A percentile compares a stretch with the other conserved stretches of the same genome.
Conservation (phyloP, 306 rosid species). For the Ziziphus jujuba region DNA sequence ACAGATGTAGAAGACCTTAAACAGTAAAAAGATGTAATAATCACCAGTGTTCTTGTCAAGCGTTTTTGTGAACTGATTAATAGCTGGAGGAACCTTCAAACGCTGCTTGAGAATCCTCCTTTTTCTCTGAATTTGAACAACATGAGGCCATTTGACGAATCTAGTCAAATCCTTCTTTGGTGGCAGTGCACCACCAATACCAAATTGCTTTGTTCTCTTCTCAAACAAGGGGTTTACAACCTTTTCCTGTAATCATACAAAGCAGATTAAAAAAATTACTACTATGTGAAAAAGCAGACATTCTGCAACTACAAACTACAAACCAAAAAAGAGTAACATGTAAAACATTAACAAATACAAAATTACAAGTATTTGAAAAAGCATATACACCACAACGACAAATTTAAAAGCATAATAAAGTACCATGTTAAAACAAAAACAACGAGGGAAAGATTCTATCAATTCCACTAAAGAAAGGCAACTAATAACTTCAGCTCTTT, state of each 20-base stretch:
- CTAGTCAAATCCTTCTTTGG: slow-evolving; percentile 62
- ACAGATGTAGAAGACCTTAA: no score
- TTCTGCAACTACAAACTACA: no score
- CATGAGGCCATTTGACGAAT: slow-evolving; percentile 67
- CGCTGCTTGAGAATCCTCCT: slow-evolving; percentile 67
- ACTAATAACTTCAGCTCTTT: no score
- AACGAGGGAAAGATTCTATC: no score
- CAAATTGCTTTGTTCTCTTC: slow-evolving; percentile 67
- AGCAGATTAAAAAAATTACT: neutral
- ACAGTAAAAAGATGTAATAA: no score
- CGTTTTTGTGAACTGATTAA: slow-evolving; percentile 65
- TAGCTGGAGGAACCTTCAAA: slow-evolving; percentile 68
- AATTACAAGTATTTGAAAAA: neutral
- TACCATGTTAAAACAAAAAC: no score
- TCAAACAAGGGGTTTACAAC: slow-evolving; percentile 59
- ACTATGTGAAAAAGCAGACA: no score
- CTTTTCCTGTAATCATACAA: slow-evolving; percentile 25
- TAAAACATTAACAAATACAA: no score
- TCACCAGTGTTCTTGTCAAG: slow-evolving; percentile 62
- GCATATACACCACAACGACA: neutral
- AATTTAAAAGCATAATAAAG: no score
- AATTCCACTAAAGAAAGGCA: no score
- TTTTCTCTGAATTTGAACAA: slow-evolving; percentile 60
- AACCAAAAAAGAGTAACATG: no score
- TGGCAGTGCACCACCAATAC: slow-evolving; percentile 65